Conservation (phyloP, 75 land plant genomes). For the Selaginella tamariscina region DNA sequence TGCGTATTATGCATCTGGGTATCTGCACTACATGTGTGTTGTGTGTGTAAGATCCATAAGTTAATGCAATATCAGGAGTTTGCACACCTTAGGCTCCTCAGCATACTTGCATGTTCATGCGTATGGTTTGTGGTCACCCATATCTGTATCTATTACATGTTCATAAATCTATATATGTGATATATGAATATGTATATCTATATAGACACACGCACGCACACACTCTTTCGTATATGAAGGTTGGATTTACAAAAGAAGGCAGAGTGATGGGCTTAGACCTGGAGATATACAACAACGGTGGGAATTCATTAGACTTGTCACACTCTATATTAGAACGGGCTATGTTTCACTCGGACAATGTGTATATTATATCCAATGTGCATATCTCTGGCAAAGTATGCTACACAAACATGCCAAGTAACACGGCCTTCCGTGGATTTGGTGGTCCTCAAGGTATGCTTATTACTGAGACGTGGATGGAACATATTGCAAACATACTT, state of each 20-base stretch:
- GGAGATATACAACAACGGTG: slow-evolving; percentile 84
- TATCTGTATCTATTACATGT: too few relatives aligned
- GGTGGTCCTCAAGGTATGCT: slow-evolving; percentile 99
- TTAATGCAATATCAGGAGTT: too few relatives aligned
- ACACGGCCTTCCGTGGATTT: slow-evolving; percentile 96
- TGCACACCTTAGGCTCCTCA: too few relatives aligned
- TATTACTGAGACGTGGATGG: slow-evolving; percentile 89
- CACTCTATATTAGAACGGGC: slow-evolving; percentile 74
- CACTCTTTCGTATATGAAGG: slow-evolving; percentile 33
- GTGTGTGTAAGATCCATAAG: too few relatives aligned
- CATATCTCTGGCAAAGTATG: slow-evolving; percentile 71
- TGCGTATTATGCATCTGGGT: too few relatives aligned
- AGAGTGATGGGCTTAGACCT: slow-evolving; percentile 73
- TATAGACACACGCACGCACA: too few relatives aligned
- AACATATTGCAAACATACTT: slow-evolving; percentile 55
- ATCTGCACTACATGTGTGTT: too few relatives aligned
- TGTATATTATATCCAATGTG: slow-evolving; percentile 72
- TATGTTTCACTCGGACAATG: slow-evolving; percentile 90
- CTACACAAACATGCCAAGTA: slow-evolving; percentile 75
- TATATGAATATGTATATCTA: too few relatives aligned
- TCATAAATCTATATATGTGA: too few relatives aligned
- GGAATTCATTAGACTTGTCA: slow-evolving; percentile 90
- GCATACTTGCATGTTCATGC: too few relatives aligned
- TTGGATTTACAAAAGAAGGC: slow-evolving; percentile 79
- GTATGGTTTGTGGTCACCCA: too few relatives aligned